These are phyloP conservation scores for Helichrysum umbraculigerum DNA, from an alignment of 129 eudicot species.

Conservation along the genomic window DNA sequence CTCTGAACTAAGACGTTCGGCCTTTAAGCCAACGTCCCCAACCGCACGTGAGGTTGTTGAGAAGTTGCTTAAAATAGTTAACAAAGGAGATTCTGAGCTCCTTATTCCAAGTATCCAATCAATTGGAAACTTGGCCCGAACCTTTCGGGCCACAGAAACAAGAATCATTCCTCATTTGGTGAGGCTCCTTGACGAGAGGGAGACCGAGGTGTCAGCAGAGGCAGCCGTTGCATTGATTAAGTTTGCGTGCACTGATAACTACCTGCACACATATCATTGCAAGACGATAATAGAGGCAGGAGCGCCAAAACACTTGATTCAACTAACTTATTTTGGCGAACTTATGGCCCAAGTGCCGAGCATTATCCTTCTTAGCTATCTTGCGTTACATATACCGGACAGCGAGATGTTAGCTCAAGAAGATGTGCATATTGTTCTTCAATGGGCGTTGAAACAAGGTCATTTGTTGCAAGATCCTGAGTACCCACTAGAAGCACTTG, in stretches of 20 bases:
- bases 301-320: slow-evolving; percentile 62
- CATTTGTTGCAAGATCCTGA: slow-evolving; percentile 46
- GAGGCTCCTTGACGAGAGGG: slow-evolving; percentile 62
- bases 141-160: slow-evolving; percentile 66
- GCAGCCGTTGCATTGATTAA: slow-evolving; percentile 51
- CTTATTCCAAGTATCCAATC: slow-evolving; percentile 52
- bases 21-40: slow-evolving; percentile 72
- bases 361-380: slow-evolving; percentile 53
- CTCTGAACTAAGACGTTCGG: slow-evolving; percentile 48
- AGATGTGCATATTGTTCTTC: slow-evolving; percentile 62
- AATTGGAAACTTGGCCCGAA: slow-evolving; percentile 61
- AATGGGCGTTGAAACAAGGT: slow-evolving; percentile 63
- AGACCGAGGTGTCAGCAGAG: slow-evolving; percentile 53
- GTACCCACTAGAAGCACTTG: slow-evolving; percentile 38
- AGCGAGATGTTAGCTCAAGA: slow-evolving; percentile 63
- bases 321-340: slow-evolving; percentile 63
- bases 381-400: slow-evolving; percentile 62
- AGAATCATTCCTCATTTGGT: slow-evolving; percentile 57
- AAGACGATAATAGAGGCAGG: slow-evolving; percentile 58
- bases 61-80: slow-evolving; percentile 51
- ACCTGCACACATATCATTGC: slow-evolving; percentile 50
- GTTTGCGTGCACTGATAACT: slow-evolving; percentile 66
- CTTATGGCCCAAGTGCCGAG: slow-evolving; percentile 46
- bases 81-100: slow-evolving; percentile 51
- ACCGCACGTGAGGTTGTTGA: slow-evolving; percentile 65